Conservation (phyloP, 2,329 filamentous ascomycete species). For the Esteya vermicola region DNA sequence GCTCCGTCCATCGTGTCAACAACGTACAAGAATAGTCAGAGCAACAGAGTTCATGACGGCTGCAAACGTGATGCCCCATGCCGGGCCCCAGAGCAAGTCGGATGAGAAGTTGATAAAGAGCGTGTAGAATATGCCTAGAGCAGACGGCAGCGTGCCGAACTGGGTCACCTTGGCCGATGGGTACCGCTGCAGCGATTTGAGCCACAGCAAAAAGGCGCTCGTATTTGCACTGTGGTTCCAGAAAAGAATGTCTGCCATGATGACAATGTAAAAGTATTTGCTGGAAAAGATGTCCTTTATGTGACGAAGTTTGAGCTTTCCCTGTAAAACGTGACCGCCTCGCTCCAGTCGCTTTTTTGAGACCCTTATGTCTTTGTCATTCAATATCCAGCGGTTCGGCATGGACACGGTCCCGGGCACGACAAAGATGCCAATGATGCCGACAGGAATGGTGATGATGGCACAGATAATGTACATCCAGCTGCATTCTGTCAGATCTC, state of each 20-base stretch:
- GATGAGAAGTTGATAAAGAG: slow-evolving; percentile 39
- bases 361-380: slow-evolving; percentile 17
- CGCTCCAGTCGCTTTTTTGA: slow-evolving; percentile 18
- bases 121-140: slow-evolving; percentile 41
- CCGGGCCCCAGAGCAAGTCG: slow-evolving; percentile 35
- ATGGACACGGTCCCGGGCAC: slow-evolving; percentile 32
- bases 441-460: slow-evolving; percentile 25
- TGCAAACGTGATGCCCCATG: slow-evolving; percentile 39
- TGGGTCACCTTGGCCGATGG: slow-evolving; percentile 3
- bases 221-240: slow-evolving; percentile 38
- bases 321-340: slow-evolving; percentile 24
- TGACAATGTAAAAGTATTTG: slow-evolving; percentile 29
- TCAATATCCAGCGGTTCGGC: slow-evolving; percentile 21
- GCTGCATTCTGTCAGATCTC: no score
- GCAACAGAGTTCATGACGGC: slow-evolving; percentile 37
- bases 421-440: slow-evolving; percentile 31
- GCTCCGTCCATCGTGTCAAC: no score
- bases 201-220: slow-evolving; percentile 38
- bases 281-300: slow-evolving; percentile 20
- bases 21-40: slow-evolving; percentile 27
- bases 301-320: slow-evolving; percentile 18
- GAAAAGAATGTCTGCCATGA: slow-evolving; percentile 38
- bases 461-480: slow-evolving; percentile 35
- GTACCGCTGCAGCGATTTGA: slow-evolving; percentile 30
- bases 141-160: slow-evolving; percentile 12